These are phyloP conservation scores for Fistulifera pelliculosa DNA, from an alignment of 108 stramenopile species.

Conservation along the genomic window DNA sequence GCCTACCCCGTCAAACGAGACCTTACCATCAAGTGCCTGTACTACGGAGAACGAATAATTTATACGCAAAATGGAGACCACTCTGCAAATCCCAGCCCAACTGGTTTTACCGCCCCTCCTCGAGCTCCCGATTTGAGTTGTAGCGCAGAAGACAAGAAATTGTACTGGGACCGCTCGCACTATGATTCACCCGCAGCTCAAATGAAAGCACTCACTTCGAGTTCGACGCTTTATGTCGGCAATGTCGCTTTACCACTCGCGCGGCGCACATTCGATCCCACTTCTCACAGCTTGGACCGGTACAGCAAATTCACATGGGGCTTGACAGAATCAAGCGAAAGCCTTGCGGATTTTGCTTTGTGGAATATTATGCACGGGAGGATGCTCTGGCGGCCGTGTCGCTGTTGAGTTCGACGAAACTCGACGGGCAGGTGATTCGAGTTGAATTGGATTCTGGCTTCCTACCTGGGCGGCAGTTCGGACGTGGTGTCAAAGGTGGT, in stretches of 20 bases:
- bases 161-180: slow-evolving; percentile 84
- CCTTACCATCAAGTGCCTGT: no score
- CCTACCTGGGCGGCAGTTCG: slow-evolving; percentile 88
- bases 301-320: slow-evolving; percentile 84
- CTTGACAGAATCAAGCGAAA: slow-evolving; percentile 72
- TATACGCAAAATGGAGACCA: no score
- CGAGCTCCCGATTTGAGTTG: slow-evolving; percentile 1
- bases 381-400: slow-evolving; percentile 68
- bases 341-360: slow-evolving; percentile 95
- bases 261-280: slow-evolving; percentile 73
- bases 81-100: no score
- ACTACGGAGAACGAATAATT: no score
- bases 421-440: slow-evolving; percentile 89
- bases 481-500: slow-evolving; percentile 88
- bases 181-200: slow-evolving; percentile 66
- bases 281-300: slow-evolving; percentile 83
- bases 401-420: slow-evolving; percentile 71
- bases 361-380: slow-evolving; percentile 67
- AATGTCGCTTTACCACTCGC: slow-evolving; percentile 93
- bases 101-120: not conserved
- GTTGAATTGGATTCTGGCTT: slow-evolving; percentile 95
- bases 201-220: slow-evolving; percentile 50
- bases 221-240: slow-evolving; percentile 87
- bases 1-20: no score
- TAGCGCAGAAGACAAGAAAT: slow-evolving; percentile 22